phyloP scores from a whole-genome alignment of 106 monocot species.

The Platanthera zijinensis region DNA sequence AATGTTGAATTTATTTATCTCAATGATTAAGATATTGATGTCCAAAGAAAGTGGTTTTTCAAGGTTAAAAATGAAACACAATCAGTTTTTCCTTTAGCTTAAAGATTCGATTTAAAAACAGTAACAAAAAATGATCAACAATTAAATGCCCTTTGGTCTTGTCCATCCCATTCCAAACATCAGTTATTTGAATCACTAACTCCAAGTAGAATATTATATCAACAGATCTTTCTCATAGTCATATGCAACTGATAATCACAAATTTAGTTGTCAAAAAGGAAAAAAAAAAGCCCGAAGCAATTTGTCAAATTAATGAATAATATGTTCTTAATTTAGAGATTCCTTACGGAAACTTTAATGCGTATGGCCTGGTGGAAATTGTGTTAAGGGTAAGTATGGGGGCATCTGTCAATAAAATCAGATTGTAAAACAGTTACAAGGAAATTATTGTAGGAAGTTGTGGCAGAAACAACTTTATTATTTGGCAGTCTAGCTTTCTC shows the following conservation, averaged over 20 bases:
- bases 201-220: not conserved
- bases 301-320: not conserved
- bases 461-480: too few relatives aligned
- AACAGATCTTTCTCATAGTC: not conserved
- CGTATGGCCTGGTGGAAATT: not conserved
- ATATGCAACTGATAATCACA: not conserved
- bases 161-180: not conserved
- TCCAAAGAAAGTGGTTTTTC: not conserved
- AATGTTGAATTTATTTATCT: not conserved
- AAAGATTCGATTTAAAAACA: not conserved
- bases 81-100: too few relatives aligned
- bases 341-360: not conserved
- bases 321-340: not conserved
- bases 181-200: slow-evolving; percentile 1
- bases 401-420: too few relatives aligned
- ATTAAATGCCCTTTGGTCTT: not conserved
- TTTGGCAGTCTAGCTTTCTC: too few relatives aligned
- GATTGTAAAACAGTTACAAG: too few relatives aligned
- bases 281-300: not conserved
- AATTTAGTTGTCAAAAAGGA: not conserved
- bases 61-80: too few relatives aligned
- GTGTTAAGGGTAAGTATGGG: too few relatives aligned
- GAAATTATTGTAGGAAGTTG: too few relatives aligned
- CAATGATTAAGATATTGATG: not conserved
- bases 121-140: not conserved